phyloP scores from a whole-genome alignment of 352 stramenopile species.

The Blastocystis sp. region DNA sequence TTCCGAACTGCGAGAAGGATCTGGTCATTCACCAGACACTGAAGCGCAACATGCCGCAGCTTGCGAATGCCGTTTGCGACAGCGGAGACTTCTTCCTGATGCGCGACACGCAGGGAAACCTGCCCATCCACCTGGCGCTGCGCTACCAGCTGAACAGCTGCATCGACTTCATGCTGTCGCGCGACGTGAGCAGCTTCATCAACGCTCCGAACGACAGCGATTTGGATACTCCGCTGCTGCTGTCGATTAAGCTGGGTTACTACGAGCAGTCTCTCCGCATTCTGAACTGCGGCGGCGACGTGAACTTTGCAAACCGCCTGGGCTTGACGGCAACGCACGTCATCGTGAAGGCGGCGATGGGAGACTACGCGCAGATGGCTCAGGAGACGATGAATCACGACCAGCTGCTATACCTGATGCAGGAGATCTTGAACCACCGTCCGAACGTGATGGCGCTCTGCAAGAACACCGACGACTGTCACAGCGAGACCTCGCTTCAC shows the following conservation, averaged over 20 bases:
- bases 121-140: constrained; percentile 42
- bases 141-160: neutral
- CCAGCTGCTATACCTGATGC: neutral
- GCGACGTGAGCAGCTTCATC: neutral
- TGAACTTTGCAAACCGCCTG: neutral
- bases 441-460: neutral
- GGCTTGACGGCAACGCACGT: constrained; percentile 12
- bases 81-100: neutral
- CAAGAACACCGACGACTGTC: neutral
- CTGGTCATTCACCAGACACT: constrained; percentile 28
- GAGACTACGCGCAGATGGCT: neutral
- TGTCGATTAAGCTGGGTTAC: constrained; percentile 36
- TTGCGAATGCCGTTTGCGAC: constrained; percentile 24
- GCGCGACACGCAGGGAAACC: neutral
- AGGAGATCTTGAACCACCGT: neutral
- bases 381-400: neutral
- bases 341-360: neutral
- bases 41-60: neutral
- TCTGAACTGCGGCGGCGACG: neutral
- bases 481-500: constrained; percentile 1
- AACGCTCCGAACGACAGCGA: neutral
- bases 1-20: neutral
- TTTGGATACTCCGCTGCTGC: constrained; percentile 25
- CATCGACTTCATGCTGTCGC: constrained; percentile 1
- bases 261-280: constrained; percentile 13